Evolutionary conservation across 768 basidiomycete species (phyloP).

Genomic region (Lyophyllum atratum): DNA sequence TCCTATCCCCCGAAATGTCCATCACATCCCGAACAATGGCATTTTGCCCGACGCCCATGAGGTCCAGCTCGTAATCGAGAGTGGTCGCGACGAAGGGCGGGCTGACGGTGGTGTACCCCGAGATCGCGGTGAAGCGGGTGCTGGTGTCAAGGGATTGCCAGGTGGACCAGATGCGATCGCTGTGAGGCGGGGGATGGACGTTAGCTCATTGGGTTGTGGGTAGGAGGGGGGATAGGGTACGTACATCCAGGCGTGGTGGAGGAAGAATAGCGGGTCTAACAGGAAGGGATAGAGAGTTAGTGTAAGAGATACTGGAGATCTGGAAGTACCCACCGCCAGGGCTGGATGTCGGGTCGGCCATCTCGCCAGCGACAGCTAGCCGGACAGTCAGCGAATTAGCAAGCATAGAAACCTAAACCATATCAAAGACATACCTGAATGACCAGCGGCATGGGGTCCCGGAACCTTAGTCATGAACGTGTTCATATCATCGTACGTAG

Average conservation of each 20-base stretch:
- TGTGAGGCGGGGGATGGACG: not conserved
- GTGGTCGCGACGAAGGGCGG: not conserved
- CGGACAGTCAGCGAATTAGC: not conserved
- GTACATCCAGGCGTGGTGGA: slow-evolving; percentile 6
- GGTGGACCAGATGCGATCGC: slow-evolving; percentile 4
- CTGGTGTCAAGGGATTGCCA: slow-evolving; percentile 4
- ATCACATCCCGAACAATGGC: not conserved
- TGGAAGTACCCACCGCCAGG: not conserved
- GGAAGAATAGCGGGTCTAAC: slow-evolving; percentile 2
- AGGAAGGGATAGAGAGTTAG: not conserved
- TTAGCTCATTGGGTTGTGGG: no score
- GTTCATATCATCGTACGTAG: not conserved
- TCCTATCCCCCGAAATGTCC: not conserved
- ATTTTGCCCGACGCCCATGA: not conserved
- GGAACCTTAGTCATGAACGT: not conserved
- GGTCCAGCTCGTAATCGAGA: not conserved
- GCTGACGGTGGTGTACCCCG: not conserved
- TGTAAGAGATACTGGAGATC: not conserved
- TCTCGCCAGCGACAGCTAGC: not conserved
- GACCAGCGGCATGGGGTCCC: not conserved
- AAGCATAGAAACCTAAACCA: no score
- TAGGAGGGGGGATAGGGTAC: not conserved
- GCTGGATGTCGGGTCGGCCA: not conserved
- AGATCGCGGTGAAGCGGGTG: not conserved
- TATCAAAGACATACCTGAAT: not conserved